Evolutionary conservation across 352 stramenopile genomes (phyloP).

Genomic region (Pythium utonaiense): DNA sequence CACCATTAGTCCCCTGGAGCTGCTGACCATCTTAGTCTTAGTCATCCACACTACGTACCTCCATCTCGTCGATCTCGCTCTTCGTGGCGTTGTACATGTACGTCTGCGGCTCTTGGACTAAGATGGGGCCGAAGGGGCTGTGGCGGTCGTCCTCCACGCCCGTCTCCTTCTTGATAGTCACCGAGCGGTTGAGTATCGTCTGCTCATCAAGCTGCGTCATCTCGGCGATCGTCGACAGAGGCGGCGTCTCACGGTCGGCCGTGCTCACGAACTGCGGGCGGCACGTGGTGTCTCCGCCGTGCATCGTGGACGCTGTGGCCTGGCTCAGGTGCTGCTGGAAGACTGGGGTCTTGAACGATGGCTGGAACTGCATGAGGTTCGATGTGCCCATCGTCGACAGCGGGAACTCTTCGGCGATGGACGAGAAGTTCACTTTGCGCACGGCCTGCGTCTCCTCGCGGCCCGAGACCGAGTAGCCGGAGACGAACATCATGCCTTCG

Average conservation of each 20-base stretch:
- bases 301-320: conserved; percentile 18
- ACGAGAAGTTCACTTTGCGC: conserved; percentile 45
- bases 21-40: neutral
- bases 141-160: conserved; percentile 33
- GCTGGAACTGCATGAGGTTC: conserved; percentile 21
- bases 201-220: conserved; percentile 52
- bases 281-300: conserved; percentile 2
- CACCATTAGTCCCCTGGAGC: no score
- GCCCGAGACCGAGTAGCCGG: conserved; percentile 22
- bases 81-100: conserved; percentile 63
- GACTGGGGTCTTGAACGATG: conserved; percentile 12
- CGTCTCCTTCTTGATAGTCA: conserved; percentile 37
- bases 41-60: conserved; percentile 55
- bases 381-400: conserved; percentile 37
- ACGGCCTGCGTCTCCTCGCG: conserved; percentile 26
- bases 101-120: conserved; percentile 30
- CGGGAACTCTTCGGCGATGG: conserved; percentile 54
- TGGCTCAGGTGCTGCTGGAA: conserved; percentile 17
- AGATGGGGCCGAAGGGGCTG: conserved; percentile 31
- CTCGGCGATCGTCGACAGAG: conserved; percentile 37
- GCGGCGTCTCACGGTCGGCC: conserved; percentile 23
- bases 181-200: conserved; percentile 48
- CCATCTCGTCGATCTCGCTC: conserved; percentile 69
- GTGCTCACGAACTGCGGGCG: conserved; percentile 21
- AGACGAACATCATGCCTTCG: conserved; percentile 28